phyloP scores from a whole-genome alignment of 1,284 basidiomycete species.

The Bjerkandera adusta region DNA sequence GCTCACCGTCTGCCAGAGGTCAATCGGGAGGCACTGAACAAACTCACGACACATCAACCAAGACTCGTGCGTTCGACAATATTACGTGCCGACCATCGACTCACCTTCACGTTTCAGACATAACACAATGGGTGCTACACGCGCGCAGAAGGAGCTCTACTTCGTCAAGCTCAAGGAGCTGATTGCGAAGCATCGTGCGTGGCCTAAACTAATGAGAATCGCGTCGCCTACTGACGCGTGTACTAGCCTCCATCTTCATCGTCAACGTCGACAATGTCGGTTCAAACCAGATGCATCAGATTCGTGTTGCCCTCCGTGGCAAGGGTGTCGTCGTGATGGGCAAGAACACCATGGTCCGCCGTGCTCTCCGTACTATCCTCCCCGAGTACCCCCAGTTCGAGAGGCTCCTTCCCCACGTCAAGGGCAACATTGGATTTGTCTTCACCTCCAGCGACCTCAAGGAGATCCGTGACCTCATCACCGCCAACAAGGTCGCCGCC shows the following conservation, averaged over 20 bases:
- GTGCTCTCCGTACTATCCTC: constrained; percentile 91
- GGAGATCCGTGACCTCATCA: constrained; percentile 89
- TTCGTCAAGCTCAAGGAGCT: constrained; percentile 95
- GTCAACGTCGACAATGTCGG: constrained; percentile 99
- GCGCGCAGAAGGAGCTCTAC: constrained; percentile 91
- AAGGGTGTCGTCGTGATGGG: constrained; percentile 99
- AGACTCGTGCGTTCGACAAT: constrained; percentile 20
- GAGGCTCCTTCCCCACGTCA: constrained; percentile 93
- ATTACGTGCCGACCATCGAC: background rate
- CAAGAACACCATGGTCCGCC: constrained; percentile 99
- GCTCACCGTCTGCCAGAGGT: constrained; percentile 52
- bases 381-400: constrained; percentile 92
- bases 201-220: background rate
- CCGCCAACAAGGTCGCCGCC: constrained; percentile 97
- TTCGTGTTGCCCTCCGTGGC: constrained; percentile 94
- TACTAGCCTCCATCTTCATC: constrained; percentile 91
- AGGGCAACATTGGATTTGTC: constrained; percentile 99
- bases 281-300: constrained; percentile 99
- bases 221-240: background rate
- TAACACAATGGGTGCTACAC: constrained; percentile 85
- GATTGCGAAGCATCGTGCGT: constrained; percentile 85
- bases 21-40: constrained; percentile 78
- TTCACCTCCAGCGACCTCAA: constrained; percentile 95
- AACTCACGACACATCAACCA: constrained; percentile 15
- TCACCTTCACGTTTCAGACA: constrained; percentile 9